Conservation (phyloP, 208 protist genomes). For the Zelonia costaricensis region DNA sequence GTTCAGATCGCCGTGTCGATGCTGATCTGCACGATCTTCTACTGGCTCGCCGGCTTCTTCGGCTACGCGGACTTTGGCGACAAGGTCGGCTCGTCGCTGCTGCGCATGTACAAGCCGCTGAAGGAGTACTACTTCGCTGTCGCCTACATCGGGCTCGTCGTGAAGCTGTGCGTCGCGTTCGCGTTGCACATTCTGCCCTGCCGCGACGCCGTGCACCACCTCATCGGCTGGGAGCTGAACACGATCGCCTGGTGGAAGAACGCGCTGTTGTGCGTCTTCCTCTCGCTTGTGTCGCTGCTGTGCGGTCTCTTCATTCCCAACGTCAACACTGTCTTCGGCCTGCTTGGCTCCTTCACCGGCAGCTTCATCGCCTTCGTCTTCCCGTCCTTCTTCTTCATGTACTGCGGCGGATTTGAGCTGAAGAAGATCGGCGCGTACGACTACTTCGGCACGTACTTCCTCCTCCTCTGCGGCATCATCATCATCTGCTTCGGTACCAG, state of each 20-base stretch:
- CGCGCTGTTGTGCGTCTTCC: slow-evolving; percentile 34
- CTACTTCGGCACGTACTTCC: slow-evolving; percentile 35
- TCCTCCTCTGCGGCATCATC: slow-evolving; percentile 51
- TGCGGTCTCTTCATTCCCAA: slow-evolving; percentile 71
- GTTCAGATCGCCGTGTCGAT: slow-evolving; percentile 52
- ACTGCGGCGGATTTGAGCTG: slow-evolving; percentile 45
- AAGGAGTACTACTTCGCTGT: slow-evolving; percentile 57
- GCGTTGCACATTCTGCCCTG: slow-evolving; percentile 66
- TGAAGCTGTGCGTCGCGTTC: slow-evolving; percentile 78
- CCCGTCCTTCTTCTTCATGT: slow-evolving; percentile 76
- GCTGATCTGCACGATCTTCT: slow-evolving; percentile 66
- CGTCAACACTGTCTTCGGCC: slow-evolving; percentile 70
- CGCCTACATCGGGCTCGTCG: slow-evolving; percentile 66
- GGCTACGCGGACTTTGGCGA: slow-evolving; percentile 71
- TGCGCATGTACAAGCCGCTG: slow-evolving; percentile 61
- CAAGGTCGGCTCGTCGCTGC: slow-evolving; percentile 42
- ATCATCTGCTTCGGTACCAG: slow-evolving; percentile 64
- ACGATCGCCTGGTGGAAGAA: slow-evolving; percentile 64
- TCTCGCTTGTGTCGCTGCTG: slow-evolving; percentile 50
- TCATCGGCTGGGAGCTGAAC: slow-evolving; percentile 53
- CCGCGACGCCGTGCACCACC: slow-evolving; percentile 63
- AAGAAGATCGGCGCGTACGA: slow-evolving; percentile 38
- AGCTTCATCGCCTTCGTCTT: slow-evolving; percentile 76
- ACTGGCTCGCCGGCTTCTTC: slow-evolving; percentile 75
- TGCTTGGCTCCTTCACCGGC: slow-evolving; percentile 66